These are phyloP conservation scores for Fusarium burgessii DNA, from an alignment of 2,329 filamentous ascomycete genomes.

Conservation along the genomic window DNA sequence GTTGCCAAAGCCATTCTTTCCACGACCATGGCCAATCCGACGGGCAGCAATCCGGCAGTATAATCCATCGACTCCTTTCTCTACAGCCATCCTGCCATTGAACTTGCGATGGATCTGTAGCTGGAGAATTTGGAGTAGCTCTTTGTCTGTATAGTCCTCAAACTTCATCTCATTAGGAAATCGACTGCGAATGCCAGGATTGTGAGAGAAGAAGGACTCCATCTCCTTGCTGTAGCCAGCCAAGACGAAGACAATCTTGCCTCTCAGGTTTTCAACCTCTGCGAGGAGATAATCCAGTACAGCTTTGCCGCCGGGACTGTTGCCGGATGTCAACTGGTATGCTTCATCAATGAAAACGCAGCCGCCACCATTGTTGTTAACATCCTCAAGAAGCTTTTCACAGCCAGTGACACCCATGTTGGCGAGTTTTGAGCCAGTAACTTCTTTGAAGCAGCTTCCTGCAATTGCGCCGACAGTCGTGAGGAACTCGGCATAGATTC, in stretches of 20 bases:
- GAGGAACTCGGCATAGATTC: conserved; percentile 76
- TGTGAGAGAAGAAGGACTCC: conserved; percentile 81
- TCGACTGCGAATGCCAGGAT: conserved; percentile 76
- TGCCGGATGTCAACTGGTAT: conserved; percentile 75
- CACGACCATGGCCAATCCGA: conserved; percentile 71
- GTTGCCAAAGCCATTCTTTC: conserved; percentile 77
- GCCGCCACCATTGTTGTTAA: conserved; percentile 72
- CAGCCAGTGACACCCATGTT: conserved; percentile 69
- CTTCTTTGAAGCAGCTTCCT: conserved; percentile 72
- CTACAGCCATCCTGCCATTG: conserved; percentile 65
- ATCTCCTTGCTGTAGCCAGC: conserved; percentile 81
- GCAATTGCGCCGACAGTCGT: conserved; percentile 71
- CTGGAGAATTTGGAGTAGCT: conserved; percentile 72
- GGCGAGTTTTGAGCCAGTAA: conserved; percentile 74
- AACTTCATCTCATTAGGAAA: conserved; percentile 76
- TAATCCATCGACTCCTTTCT: conserved; percentile 69
- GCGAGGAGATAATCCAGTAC: conserved; percentile 79
- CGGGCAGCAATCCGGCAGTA: conserved; percentile 73
- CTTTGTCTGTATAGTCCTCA: conserved; percentile 74
- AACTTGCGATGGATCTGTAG: conserved; percentile 67
- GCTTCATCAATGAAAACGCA: conserved; percentile 84
- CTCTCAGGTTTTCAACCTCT: conserved; percentile 77
- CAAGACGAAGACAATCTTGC: conserved; percentile 77
- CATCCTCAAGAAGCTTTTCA: conserved; percentile 60
- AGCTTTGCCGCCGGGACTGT: conserved; percentile 66